These are phyloP conservation scores for Venturia pyrina DNA, from an alignment of 2,329 filamentous ascomycete species.

Conservation along the genomic window DNA sequence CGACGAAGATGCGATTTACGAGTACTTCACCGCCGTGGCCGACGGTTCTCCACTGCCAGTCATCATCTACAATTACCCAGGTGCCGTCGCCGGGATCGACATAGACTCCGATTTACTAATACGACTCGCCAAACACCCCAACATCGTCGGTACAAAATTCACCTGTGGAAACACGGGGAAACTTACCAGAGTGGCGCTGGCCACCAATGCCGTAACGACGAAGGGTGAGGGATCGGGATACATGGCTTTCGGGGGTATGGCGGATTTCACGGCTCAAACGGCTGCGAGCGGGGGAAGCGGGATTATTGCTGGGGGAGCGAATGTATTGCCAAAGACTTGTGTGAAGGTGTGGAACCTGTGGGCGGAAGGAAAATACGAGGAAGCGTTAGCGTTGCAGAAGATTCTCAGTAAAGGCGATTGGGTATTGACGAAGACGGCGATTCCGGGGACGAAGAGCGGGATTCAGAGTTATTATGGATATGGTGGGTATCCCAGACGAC, in stretches of 20 bases:
- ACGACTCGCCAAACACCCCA: constrained; percentile 66
- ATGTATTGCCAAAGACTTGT: constrained; percentile 75
- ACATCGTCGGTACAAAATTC: constrained; percentile 84
- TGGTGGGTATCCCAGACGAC: constrained; percentile 63
- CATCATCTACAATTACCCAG: constrained; percentile 85
- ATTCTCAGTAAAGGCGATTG: constrained; percentile 71
- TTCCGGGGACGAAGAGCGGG: constrained; percentile 77
- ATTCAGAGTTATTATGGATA: constrained; percentile 76
- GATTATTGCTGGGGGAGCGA: constrained; percentile 78
- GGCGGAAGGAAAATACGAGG: constrained; percentile 59
- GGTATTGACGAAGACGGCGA: constrained; percentile 71
- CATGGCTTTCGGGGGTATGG: constrained; percentile 81
- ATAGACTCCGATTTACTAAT: constrained; percentile 84
- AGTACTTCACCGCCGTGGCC: constrained; percentile 67
- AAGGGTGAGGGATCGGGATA: constrained; percentile 42
- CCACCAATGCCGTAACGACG: constrained; percentile 61
- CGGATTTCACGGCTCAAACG: constrained; percentile 79
- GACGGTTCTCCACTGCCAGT: constrained; percentile 67
- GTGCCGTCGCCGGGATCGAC: constrained; percentile 76
- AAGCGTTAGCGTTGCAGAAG: constrained; percentile 67
- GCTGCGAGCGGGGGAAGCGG: constrained; percentile 68
- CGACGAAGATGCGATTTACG: constrained; percentile 61
- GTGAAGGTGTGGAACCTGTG: constrained; percentile 71
- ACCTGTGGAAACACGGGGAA: constrained; percentile 88
- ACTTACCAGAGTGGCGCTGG: constrained; percentile 69